Conservation (phyloP, 2,329 filamentous ascomycete species). For the Orbilia blumenaviensis region DNA sequence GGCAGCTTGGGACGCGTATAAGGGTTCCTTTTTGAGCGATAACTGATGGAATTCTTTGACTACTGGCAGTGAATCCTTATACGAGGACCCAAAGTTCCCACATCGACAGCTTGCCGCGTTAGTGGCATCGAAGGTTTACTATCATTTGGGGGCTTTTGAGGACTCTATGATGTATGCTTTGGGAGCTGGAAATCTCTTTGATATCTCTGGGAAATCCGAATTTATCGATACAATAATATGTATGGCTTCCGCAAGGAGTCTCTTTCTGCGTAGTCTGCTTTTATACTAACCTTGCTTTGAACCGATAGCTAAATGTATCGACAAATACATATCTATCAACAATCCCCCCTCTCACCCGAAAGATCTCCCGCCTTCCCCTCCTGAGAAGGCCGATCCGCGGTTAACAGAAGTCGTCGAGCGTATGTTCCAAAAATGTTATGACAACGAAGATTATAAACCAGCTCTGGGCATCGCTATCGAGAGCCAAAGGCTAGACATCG, state of each 20-base stretch:
- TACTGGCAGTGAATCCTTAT: constrained; percentile 81
- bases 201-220: constrained; percentile 87
- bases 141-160: constrained; percentile 97
- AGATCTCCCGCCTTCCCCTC: constrained; percentile 44
- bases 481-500: constrained; percentile 86
- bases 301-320: constrained; percentile 81
- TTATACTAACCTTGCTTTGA: constrained; percentile 14
- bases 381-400: constrained; percentile 56
- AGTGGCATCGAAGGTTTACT: constrained; percentile 97
- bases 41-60: constrained; percentile 21
- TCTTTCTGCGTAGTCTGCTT: not conserved
- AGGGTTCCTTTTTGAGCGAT: constrained; percentile 18
- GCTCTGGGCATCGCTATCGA: constrained; percentile 97
- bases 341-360: constrained; percentile 37
- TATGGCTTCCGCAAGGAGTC: constrained; percentile 59
- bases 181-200: constrained; percentile 92
- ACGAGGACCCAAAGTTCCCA: constrained; percentile 94
- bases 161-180: constrained; percentile 99
- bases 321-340: constrained; percentile 90
- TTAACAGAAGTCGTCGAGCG: constrained; percentile 85
- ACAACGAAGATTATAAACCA: constrained; percentile 87
- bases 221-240: constrained; percentile 99
- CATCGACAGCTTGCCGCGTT: constrained; percentile 93
- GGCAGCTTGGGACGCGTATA: constrained; percentile 38
- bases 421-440: constrained; percentile 88